Evolutionary conservation across 371 early-diverging fungal genomes (phyloP).

Genomic region (Mucor lusitanicus): DNA sequence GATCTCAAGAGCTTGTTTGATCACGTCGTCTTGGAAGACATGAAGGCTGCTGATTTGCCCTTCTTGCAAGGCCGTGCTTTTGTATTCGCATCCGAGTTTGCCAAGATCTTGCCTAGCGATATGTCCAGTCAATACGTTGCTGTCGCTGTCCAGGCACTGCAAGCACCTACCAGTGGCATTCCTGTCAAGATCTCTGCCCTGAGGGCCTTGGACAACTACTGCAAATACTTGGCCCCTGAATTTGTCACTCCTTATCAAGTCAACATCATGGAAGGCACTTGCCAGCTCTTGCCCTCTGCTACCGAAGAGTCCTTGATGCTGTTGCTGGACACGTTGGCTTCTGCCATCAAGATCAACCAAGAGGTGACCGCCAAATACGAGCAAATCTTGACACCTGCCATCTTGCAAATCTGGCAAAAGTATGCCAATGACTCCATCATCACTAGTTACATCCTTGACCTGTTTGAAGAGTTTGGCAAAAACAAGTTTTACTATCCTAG

Average conservation of each 20-base stretch:
- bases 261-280: conserved; percentile 69
- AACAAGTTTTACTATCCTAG: conserved; percentile 63
- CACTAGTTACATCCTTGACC: conserved; percentile 73
- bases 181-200: conserved; percentile 81
- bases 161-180: conserved; percentile 58
- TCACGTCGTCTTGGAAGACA: conserved; percentile 73
- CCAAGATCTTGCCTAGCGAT: conserved; percentile 68
- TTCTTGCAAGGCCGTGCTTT: conserved; percentile 89
- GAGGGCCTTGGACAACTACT: conserved; percentile 75
- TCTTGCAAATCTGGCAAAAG: conserved; percentile 77
- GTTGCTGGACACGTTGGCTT: conserved; percentile 77
- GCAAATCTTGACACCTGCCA: conserved; percentile 68
- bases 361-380: conserved; percentile 75
- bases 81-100: conserved; percentile 84
- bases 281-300: conserved; percentile 63
- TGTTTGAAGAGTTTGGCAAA: conserved; percentile 76
- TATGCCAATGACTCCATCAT: conserved; percentile 71
- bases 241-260: conserved; percentile 65
- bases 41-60: conserved; percentile 66
- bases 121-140: conserved; percentile 70
- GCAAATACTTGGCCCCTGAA: conserved; percentile 60
- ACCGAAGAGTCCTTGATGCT: conserved; percentile 80
- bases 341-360: conserved; percentile 71
- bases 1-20: conserved; percentile 78
- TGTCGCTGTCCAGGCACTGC: conserved; percentile 73